Conservation (phyloP, 2,329 filamentous ascomycete genomes). For the Trichophyton schoenleinii region DNA sequence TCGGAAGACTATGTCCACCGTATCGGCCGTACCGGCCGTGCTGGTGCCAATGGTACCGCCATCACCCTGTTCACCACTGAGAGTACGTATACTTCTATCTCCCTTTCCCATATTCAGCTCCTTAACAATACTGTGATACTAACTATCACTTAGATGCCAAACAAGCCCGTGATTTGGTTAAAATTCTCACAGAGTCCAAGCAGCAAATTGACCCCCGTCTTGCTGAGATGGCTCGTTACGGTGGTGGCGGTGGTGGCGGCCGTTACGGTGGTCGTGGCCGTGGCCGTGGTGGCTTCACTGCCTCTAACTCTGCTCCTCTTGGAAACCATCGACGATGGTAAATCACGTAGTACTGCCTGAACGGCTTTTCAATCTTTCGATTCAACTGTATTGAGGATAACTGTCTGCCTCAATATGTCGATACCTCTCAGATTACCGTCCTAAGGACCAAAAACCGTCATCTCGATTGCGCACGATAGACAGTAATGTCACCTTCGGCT, state of each 20-base stretch:
- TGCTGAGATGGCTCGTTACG: slow-evolving; percentile 87
- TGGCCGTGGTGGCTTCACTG: slow-evolving; percentile 50
- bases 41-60: slow-evolving; percentile 82
- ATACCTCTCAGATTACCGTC: not conserved
- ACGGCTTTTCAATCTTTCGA: not conserved
- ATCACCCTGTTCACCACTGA: slow-evolving; percentile 99
- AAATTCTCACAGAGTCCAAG: slow-evolving; percentile 88
- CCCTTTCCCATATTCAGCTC: not conserved
- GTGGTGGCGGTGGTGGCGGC: slow-evolving; percentile 61
- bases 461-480: not conserved
- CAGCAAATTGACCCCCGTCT: slow-evolving; percentile 95
- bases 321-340: slow-evolving; percentile 48
- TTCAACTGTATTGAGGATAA: slow-evolving; percentile 1
- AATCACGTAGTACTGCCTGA: slow-evolving; percentile 8
- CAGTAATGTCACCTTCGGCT: not conserved
- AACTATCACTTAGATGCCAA: slow-evolving; percentile 54
- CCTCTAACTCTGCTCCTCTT: slow-evolving; percentile 47
- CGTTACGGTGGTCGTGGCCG: slow-evolving; percentile 54
- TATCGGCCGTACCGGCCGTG: slow-evolving; percentile 56
- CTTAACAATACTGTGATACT: not conserved
- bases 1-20: slow-evolving; percentile 59
- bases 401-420: not conserved
- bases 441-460: not conserved
- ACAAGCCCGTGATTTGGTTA: slow-evolving; percentile 92
- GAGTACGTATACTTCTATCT: slow-evolving; percentile 52